Conservation (phyloP, 73 alveolate species). For the Stentor roeselii region DNA sequence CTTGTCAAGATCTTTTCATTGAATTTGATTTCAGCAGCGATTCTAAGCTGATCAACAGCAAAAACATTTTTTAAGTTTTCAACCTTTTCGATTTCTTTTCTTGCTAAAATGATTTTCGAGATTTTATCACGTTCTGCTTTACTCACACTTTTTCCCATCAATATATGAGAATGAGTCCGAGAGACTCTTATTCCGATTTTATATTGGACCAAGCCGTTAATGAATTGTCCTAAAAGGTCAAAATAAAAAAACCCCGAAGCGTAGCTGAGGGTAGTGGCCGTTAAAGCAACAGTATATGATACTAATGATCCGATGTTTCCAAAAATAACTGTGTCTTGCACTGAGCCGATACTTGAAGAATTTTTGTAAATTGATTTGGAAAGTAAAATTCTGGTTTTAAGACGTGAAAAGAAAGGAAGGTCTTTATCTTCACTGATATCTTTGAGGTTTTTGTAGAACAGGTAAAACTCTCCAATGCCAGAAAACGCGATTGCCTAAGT, state of each 20-base stretch:
- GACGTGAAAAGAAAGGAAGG: not conserved
- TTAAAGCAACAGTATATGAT: not conserved
- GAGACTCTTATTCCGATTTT: not conserved
- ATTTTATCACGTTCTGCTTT: not conserved
- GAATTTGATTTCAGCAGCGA: not conserved
- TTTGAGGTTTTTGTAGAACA: not conserved
- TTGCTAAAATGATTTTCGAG: not conserved
- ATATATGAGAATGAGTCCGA: not conserved
- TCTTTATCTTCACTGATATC: not conserved
- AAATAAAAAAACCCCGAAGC: not conserved
- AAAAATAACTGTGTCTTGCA: not conserved
- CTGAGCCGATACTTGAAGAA: not conserved
- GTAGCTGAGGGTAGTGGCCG: not conserved
- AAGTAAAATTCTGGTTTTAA: not conserved
- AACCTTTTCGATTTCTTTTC: not conserved
- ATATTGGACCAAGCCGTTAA: not conserved
- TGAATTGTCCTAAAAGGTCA: not conserved
- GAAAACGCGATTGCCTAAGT: not conserved
- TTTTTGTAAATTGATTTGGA: not conserved
- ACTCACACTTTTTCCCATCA: not conserved
- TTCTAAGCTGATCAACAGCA: not conserved
- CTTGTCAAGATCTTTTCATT: not conserved
- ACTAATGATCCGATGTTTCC: not conserved
- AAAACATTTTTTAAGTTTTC: no score
- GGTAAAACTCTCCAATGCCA: not conserved